Evolutionary conservation across 2,329 filamentous ascomycete species (phyloP).

Genomic region (Penicillium brasilianum): DNA sequence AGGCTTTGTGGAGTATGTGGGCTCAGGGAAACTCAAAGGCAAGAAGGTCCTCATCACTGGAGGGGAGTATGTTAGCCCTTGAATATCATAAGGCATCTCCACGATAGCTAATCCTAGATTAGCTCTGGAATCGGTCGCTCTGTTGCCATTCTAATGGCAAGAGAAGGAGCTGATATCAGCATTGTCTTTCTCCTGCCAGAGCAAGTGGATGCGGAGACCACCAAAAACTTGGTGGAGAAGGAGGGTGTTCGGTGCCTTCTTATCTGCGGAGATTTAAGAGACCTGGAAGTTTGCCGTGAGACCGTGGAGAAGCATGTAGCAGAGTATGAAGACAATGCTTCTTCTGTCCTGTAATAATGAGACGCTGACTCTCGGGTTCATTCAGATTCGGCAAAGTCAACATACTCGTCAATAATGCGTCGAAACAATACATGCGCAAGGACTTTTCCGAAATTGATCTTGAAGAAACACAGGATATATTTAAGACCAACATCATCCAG

Average conservation of each 20-base stretch:
- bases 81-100: conserved; percentile 59
- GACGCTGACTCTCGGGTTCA: conserved; percentile 10
- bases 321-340: conserved; percentile 36
- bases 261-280: conserved; percentile 17
- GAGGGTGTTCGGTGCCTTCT: conserved; percentile 17
- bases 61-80: conserved; percentile 55
- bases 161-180: conserved; percentile 23
- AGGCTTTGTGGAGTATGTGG: conserved; percentile 45
- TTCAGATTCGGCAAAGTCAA: conserved; percentile 50
- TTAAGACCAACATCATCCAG: conserved; percentile 62
- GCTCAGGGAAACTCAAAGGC: conserved; percentile 56
- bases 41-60: conserved; percentile 61
- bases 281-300: conserved; percentile 48
- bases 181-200: conserved; percentile 21
- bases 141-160: conserved; percentile 22
- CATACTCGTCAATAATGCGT: conserved; percentile 65
- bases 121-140: conserved; percentile 23
- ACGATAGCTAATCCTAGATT: conserved; percentile 36
- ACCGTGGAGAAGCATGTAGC: conserved; percentile 61
- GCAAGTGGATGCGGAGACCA: conserved; percentile 19
- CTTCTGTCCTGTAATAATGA: conserved; percentile 40
- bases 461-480: conserved; percentile 60
- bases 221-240: conserved; percentile 14
- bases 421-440: conserved; percentile 60
- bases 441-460: conserved; percentile 56